Conservation (phyloP, 495 filamentous ascomycete species). For the Trichoderma erinaceum region DNA sequence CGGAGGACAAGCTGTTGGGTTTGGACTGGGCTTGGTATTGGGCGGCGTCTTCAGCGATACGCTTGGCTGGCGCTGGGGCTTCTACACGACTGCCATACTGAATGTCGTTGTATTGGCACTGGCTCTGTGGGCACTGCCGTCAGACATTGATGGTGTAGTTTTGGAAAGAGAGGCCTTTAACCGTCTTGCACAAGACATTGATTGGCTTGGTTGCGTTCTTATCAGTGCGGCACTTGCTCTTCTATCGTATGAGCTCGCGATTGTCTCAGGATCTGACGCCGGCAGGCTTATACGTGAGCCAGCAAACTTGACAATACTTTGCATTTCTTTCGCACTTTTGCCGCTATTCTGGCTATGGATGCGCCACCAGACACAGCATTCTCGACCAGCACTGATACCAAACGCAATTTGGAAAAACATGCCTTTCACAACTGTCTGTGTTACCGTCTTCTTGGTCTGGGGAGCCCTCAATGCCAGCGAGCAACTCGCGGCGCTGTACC, state of each 20-base stretch:
- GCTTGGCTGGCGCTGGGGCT: constrained; percentile 46
- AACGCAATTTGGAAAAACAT: constrained; percentile 47
- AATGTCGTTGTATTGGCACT: constrained; percentile 25
- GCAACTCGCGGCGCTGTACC: constrained; percentile 25
- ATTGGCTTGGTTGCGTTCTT: constrained; percentile 46
- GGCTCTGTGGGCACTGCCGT: constrained; percentile 15
- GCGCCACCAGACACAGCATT: constrained; percentile 35
- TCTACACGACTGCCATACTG: constrained; percentile 40
- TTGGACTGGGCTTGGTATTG: constrained; percentile 44
- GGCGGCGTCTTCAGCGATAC: constrained; percentile 43
- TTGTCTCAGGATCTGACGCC: not conserved
- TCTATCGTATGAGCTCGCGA: constrained; percentile 34
- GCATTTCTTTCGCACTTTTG: constrained; percentile 35
- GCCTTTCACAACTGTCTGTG: constrained; percentile 42
- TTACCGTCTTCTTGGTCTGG: constrained; percentile 44
- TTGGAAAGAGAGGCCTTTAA: not conserved
- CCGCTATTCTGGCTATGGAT: constrained; percentile 42
- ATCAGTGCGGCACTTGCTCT: constrained; percentile 38
- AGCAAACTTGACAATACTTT: constrained; percentile 33
- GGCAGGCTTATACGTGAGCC: constrained; percentile 3
- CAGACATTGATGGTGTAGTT: not conserved
- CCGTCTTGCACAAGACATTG: constrained; percentile 35
- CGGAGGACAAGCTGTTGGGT: constrained; percentile 44
- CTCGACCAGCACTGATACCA: constrained; percentile 40
- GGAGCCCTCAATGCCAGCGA: constrained; percentile 42